A percentile compares a stretch with the other conserved stretches of the same genome.
phyloP scores from a whole-genome alignment of 192 early-diverging fungal species.

The Geosiphon pyriformis region DNA sequence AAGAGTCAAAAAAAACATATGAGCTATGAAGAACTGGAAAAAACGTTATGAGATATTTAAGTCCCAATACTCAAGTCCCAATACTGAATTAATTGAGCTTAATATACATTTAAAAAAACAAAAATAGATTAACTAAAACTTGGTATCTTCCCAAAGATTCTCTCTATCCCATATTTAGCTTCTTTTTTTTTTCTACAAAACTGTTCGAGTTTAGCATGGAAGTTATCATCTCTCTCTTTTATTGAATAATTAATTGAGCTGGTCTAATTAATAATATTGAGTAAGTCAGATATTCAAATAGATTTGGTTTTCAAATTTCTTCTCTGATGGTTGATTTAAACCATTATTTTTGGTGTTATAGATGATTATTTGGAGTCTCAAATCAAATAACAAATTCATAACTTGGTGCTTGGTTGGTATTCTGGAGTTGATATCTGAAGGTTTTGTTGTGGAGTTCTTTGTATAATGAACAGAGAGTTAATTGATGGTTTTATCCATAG shows the following conservation, averaged over 20 bases:
- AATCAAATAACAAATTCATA: too few relatives aligned
- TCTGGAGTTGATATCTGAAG: too few relatives aligned
- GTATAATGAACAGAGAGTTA: too few relatives aligned
- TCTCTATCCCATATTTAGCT: constrained; percentile 1
- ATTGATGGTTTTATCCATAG: too few relatives aligned
- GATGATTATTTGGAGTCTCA: too few relatives aligned
- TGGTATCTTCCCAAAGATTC: too few relatives aligned
- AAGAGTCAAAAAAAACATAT: constrained; percentile 19
- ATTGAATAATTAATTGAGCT: background rate
- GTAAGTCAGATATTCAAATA: constrained; percentile 19
- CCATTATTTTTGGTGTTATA: background rate
- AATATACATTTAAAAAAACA: background rate
- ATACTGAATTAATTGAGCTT: constrained; percentile 18
- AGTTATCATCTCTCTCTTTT: background rate
- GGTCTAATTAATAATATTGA: background rate
- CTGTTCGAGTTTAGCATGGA: background rate
- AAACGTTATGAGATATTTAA: constrained; percentile 16
- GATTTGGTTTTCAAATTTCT: constrained; percentile 3
- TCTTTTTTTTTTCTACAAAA: constrained; percentile 2
- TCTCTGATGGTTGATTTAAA: background rate
- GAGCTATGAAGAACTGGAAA: constrained; percentile 18
- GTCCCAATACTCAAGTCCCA: constrained; percentile 2
- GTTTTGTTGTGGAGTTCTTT: too few relatives aligned
- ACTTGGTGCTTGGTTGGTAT: too few relatives aligned
- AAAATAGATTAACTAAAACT: constrained; percentile 7